Percentiles rank a stretch among this genome's conserved stretches.
These are phyloP conservation scores for Metarhizium brunneum DNA, from an alignment of 2,329 filamentous ascomycete species.

Conservation along the genomic window DNA sequence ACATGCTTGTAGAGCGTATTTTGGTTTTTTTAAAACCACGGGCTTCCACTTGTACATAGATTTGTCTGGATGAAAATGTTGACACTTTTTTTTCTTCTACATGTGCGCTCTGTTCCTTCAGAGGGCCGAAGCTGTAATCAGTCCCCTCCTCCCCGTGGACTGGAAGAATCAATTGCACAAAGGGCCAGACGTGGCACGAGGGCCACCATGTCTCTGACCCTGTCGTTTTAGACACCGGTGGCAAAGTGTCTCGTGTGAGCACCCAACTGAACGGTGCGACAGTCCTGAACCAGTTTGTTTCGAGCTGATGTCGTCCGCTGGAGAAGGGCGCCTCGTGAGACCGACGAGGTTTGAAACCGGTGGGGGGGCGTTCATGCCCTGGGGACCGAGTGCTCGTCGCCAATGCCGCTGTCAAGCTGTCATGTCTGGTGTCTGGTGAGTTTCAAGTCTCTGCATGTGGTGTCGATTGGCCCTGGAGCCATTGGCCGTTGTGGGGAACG, in stretches of 20 bases:
- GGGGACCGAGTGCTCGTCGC: not conserved
- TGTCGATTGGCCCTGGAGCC: too few relatives aligned
- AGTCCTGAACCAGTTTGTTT: too few relatives aligned
- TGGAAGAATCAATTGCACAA: too few relatives aligned
- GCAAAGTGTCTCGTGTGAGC: not conserved
- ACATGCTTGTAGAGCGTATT: not conserved
- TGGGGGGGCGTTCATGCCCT: not conserved
- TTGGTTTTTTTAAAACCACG: not conserved
- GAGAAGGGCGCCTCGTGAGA: not conserved
- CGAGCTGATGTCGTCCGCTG: too few relatives aligned
- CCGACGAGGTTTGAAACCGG: not conserved
- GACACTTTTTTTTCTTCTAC: too few relatives aligned
- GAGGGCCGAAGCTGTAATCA: too few relatives aligned
- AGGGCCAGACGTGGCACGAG: too few relatives aligned
- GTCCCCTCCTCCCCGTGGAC: too few relatives aligned
- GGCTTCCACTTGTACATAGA: not conserved
- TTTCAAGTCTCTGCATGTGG: too few relatives aligned
- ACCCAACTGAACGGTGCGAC: too few relatives aligned
- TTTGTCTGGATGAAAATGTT: not conserved
- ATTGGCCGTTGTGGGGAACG: too few relatives aligned
- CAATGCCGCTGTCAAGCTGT: not conserved
- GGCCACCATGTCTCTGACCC: not conserved
- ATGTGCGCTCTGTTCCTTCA: too few relatives aligned
- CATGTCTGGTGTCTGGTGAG: not conserved
- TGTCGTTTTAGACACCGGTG: not conserved